phyloP scores from a whole-genome alignment of 306 rosid genomes.

The Trifolium dubium region DNA sequence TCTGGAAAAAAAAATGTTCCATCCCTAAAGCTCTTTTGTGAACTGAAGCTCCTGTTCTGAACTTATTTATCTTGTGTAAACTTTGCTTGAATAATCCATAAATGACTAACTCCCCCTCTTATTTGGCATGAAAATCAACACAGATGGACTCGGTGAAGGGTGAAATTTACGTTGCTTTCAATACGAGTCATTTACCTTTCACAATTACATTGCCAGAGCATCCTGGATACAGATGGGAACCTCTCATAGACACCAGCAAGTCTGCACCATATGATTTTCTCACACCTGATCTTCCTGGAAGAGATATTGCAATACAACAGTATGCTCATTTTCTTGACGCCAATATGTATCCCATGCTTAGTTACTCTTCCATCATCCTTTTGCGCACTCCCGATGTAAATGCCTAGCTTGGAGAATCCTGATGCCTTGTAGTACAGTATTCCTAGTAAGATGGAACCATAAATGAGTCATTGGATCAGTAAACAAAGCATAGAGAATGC shows the following conservation, averaged over 20 bases:
- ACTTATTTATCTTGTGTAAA: neutral
- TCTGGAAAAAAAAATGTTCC: neutral
- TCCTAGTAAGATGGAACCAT: slow-evolving; percentile 20
- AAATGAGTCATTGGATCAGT: slow-evolving; percentile 18
- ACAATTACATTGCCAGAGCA: slow-evolving; percentile 75
- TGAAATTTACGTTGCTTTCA: slow-evolving; percentile 88
- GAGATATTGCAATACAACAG: slow-evolving; percentile 70
- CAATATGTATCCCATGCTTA: slow-evolving; percentile 86
- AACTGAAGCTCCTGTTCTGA: slow-evolving; percentile 6
- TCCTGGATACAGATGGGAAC: slow-evolving; percentile 87
- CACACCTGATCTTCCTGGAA: slow-evolving; percentile 62
- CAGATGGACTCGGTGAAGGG: slow-evolving; percentile 84
- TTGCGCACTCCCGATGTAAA: slow-evolving; percentile 58
- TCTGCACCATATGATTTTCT: slow-evolving; percentile 80
- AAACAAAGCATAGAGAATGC: slow-evolving; percentile 21
- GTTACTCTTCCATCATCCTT: slow-evolving; percentile 94
- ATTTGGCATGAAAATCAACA: slow-evolving; percentile 40
- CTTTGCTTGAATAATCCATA: slow-evolving; percentile 3
- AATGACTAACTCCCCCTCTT: slow-evolving; percentile 34
- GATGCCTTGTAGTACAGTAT: slow-evolving; percentile 6
- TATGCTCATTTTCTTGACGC: slow-evolving; percentile 83
- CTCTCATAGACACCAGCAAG: slow-evolving; percentile 87
- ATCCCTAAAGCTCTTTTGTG: slow-evolving; percentile 4
- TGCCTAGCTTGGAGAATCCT: slow-evolving; percentile 41
- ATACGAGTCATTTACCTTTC: slow-evolving; percentile 74